Percentiles rank a stretch among this genome's conserved stretches.
These are phyloP conservation scores for Gigaspora rosea DNA, from an alignment of 192 early-diverging fungal genomes.

Conservation along the genomic window DNA sequence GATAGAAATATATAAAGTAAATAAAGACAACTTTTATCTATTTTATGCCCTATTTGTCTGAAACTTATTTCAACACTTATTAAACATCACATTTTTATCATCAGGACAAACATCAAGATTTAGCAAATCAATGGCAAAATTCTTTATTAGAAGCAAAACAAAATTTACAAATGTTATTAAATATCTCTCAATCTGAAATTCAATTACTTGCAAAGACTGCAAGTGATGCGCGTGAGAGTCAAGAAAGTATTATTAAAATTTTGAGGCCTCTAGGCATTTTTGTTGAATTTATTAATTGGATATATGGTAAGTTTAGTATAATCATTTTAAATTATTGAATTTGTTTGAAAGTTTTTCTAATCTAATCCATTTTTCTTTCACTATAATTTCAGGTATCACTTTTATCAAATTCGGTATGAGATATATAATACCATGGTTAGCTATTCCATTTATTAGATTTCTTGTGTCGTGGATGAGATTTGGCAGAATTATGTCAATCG, in stretches of 20 bases:
- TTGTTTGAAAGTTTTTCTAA: too few species aligned
- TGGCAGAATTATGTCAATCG: too few species aligned
- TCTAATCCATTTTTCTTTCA: too few species aligned
- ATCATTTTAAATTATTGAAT: too few species aligned
- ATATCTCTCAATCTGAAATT: constrained; percentile 13
- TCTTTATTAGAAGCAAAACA: constrained; percentile 3
- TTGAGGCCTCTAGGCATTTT: background rate
- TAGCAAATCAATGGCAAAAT: background rate
- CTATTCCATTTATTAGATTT: too few species aligned
- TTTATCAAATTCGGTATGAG: too few species aligned
- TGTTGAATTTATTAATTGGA: background rate
- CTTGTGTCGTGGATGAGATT: too few species aligned
- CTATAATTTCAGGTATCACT: too few species aligned
- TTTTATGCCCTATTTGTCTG: background rate
- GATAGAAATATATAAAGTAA: background rate
- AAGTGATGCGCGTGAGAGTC: constrained; percentile 6
- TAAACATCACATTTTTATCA: background rate
- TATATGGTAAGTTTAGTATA: background rate
- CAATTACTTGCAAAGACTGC: background rate
- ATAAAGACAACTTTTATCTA: background rate
- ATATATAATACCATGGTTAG: too few species aligned
- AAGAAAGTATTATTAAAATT: constrained; percentile 16
- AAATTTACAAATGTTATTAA: constrained; percentile 10
- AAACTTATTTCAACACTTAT: background rate
- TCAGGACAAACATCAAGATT: background rate